These are phyloP conservation scores for Boletus sp. DNA, from an alignment of 1,284 basidiomycete genomes.

Conservation along the genomic window DNA sequence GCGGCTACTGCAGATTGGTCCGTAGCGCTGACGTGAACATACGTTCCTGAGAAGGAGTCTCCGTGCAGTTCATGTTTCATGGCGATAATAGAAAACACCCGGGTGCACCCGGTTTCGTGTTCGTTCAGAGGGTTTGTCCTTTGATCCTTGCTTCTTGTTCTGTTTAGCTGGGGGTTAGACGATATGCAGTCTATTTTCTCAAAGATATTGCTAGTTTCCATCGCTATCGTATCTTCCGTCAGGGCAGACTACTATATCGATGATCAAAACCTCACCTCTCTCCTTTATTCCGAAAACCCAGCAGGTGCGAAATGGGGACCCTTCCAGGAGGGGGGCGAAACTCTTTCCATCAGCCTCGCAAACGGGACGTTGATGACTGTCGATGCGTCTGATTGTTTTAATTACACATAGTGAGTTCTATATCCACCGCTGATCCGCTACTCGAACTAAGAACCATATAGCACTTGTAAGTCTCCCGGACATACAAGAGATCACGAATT, in stretches of 20 bases:
- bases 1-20: neutral
- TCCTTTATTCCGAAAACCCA: slow-evolving; percentile 16
- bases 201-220: slow-evolving; percentile 2
- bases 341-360: slow-evolving; percentile 9
- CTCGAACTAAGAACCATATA: neutral
- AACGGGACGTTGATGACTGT: slow-evolving; percentile 17
- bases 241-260: slow-evolving; percentile 21
- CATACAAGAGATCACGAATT: neutral
- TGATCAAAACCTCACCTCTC: slow-evolving; percentile 19
- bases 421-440: too few species aligned
- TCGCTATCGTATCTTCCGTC: slow-evolving; percentile 1
- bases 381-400: slow-evolving; percentile 20
- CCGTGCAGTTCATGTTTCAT: neutral
- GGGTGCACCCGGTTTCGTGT: neutral
- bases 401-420: slow-evolving; percentile 17
- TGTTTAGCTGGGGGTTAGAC: neutral
- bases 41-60: neutral
- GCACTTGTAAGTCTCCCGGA: slow-evolving; percentile 10
- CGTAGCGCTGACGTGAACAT: neutral
- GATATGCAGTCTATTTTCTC: slow-evolving; percentile 5
- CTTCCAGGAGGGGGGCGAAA: slow-evolving; percentile 10
- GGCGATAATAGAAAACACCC: neutral
- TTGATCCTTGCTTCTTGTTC: neutral
- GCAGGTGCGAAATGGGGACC: slow-evolving; percentile 13
- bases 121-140: neutral